Evolutionary conservation across 257 asterid genomes (phyloP).

Genomic region (Lycium ferocissimum): DNA sequence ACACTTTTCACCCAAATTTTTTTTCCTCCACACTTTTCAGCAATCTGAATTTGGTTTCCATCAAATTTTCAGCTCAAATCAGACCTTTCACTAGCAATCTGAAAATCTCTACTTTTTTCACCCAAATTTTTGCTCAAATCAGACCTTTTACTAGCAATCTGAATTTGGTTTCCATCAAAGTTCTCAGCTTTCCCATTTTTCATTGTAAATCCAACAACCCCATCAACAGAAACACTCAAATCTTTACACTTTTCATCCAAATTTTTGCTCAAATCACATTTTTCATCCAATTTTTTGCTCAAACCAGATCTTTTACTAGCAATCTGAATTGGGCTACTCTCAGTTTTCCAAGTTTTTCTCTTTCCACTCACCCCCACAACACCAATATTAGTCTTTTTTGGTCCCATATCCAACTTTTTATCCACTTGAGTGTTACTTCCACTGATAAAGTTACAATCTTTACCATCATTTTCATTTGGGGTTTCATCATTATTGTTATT

Average conservation of each 20-base stretch:
- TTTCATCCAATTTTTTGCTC: too few species aligned
- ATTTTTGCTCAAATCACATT: too few species aligned
- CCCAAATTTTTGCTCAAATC: slow-evolving; percentile 54
- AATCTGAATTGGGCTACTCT: slow-evolving; percentile 68
- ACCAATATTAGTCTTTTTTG: slow-evolving; percentile 55
- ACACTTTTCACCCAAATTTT: not conserved
- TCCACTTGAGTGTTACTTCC: slow-evolving; percentile 40
- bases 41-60: too few species aligned
- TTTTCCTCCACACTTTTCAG: too few species aligned
- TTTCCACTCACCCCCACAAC: slow-evolving; percentile 51
- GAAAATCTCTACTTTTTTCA: too few species aligned
- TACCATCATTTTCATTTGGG: slow-evolving; percentile 38
- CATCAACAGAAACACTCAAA: slow-evolving; percentile 25
- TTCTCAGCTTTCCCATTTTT: slow-evolving; percentile 75
- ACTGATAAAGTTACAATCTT: not conserved
- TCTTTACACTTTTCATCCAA: too few species aligned
- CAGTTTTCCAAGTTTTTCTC: slow-evolving; percentile 86
- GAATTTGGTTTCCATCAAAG: slow-evolving; percentile 58
- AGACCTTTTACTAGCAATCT: slow-evolving; percentile 63
- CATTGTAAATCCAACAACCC: not conserved
- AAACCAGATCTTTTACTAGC: too few species aligned
- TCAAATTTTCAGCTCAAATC: too few species aligned
- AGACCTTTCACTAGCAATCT: too few species aligned
- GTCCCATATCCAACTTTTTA: slow-evolving; percentile 39
- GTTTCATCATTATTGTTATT: not conserved